Conservation (phyloP, 768 basidiomycete species). For the Tulasnella sp. region DNA sequence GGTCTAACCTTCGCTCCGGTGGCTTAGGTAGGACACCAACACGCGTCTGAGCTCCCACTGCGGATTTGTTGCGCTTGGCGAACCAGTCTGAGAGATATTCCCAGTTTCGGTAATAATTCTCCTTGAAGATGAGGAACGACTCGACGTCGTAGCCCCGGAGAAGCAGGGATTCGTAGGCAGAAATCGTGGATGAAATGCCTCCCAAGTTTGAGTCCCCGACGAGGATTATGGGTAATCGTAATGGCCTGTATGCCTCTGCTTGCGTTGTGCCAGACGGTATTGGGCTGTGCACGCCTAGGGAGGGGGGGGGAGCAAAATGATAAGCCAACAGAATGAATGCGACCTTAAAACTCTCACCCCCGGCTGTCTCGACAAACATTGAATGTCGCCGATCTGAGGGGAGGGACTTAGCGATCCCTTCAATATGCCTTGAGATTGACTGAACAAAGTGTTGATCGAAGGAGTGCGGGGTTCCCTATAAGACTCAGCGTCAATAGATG, state of each 20-base stretch:
- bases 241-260: constrained; percentile 72
- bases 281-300: constrained; percentile 83
- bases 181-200: constrained; percentile 87
- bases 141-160: constrained; percentile 89
- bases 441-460: constrained; percentile 60
- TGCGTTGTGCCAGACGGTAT: constrained; percentile 76
- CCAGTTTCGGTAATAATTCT: constrained; percentile 79
- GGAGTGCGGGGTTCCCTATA: background rate
- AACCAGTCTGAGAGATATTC: constrained; percentile 79
- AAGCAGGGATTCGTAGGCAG: constrained; percentile 83
- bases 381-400: constrained; percentile 34
- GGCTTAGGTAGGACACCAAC: constrained; percentile 51
- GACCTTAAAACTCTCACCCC: constrained; percentile 55
- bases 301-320: background rate
- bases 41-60: constrained; percentile 33
- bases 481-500: background rate
- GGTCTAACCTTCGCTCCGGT: constrained; percentile 43
- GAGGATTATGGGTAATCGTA: constrained; percentile 81
- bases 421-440: constrained; percentile 55
- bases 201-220: constrained; percentile 85
- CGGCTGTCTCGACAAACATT: constrained; percentile 90
- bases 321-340: background rate
- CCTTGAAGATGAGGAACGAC: constrained; percentile 72
- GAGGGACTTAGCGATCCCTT: constrained; percentile 39
- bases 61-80: constrained; percentile 44